Base-by-base conservation (phyloP, 306 rosid species). In the Glycyrrhiza uralensis region DNA sequence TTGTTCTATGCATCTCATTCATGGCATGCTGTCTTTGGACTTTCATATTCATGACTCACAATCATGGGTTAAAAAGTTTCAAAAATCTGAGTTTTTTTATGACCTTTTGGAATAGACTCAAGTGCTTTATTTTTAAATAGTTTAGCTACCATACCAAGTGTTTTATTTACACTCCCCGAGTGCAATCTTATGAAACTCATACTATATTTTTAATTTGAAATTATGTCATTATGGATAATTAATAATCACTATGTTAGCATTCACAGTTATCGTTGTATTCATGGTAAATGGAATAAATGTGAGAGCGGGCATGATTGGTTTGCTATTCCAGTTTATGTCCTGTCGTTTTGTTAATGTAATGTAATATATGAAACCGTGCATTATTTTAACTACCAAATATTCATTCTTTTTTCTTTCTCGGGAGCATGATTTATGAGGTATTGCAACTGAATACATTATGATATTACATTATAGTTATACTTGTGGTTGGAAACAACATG, bases 241-340 rank as follows among this genome's bases (percentile, higher is more conserved):
- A 47, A 3, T 50, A 52, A 32, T 67, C 50, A 62, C 74, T 52
- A n/a, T 71, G 41, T 19, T 23, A 33, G 76, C 52, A 35, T 68
- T 33, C 18, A 10, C 60, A 28, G 62, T 26, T 24, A 46, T 61
- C 33, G 42, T 62, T 45, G 52, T 15, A 45, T 68, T 47, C 51
- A 26, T 47, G 71, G 74, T 56, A 50, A n/a, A 44, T 78, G 60
- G 30, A 73, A 30, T 60, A 38, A 73, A 52, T 73, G 36, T 5
- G 33, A 52, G 57, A 24, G 45, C 6, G 24, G 23, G 11, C n/a
- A 13, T 52, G 74, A 36, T 41, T 66, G 56, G 69, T 32, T 60
- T 14, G 49, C 22, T 71, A 15, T 57, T 72, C 44, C 3, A 17
- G 44, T 36, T 75, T 50, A 46, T 64, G 38, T 36, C 39, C 23